Evolutionary conservation across 2,329 filamentous ascomycete genomes (phyloP).

Genomic region (Escovopsis weberi): DNA sequence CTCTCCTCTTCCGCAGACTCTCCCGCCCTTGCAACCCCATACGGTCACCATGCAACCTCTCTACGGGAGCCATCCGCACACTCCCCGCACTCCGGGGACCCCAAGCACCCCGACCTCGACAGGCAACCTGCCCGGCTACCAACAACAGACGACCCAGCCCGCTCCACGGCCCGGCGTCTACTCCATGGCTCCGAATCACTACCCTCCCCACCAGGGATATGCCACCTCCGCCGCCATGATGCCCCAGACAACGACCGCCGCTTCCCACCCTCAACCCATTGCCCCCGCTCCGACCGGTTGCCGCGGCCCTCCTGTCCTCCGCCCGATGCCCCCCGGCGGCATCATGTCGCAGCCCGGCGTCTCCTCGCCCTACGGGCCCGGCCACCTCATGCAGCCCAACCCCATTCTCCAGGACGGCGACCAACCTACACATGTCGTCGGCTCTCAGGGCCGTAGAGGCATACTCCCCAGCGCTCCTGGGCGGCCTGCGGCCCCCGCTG

Average conservation of each 20-base stretch:
- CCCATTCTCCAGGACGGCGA: slow-evolving; percentile 42
- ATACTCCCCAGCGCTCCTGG: slow-evolving; percentile 86
- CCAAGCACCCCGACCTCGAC: slow-evolving; percentile 43
- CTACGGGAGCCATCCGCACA: slow-evolving; percentile 47
- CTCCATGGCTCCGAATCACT: slow-evolving; percentile 42
- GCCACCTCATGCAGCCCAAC: slow-evolving; percentile 41
- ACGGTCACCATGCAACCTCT: slow-evolving; percentile 26
- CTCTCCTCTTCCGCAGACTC: slow-evolving; percentile 35
- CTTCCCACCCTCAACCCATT: slow-evolving; percentile 61
- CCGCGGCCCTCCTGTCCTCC: slow-evolving; percentile 43
- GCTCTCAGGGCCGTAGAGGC: slow-evolving; percentile 81
- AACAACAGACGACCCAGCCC: slow-evolving; percentile 34
- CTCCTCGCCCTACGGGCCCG: slow-evolving; percentile 45
- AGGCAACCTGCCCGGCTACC: slow-evolving; percentile 38
- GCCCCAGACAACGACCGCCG: slow-evolving; percentile 49
- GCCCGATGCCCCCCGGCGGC: slow-evolving; percentile 57
- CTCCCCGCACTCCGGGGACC: slow-evolving; percentile 47
- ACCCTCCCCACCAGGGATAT: slow-evolving; percentile 39
- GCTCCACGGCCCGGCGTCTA: slow-evolving; percentile 34
- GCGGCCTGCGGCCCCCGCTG: slow-evolving; percentile 59
- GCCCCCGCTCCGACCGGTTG: slow-evolving; percentile 52
- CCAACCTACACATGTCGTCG: slow-evolving; percentile 80
- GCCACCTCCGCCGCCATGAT: slow-evolving; percentile 45
- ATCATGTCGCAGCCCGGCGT: slow-evolving; percentile 44
- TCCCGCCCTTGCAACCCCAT: slow-evolving; percentile 39